These are phyloP conservation scores for Cystofilobasidium capitatum DNA, from an alignment of 768 basidiomycete genomes.

Conservation along the genomic window DNA sequence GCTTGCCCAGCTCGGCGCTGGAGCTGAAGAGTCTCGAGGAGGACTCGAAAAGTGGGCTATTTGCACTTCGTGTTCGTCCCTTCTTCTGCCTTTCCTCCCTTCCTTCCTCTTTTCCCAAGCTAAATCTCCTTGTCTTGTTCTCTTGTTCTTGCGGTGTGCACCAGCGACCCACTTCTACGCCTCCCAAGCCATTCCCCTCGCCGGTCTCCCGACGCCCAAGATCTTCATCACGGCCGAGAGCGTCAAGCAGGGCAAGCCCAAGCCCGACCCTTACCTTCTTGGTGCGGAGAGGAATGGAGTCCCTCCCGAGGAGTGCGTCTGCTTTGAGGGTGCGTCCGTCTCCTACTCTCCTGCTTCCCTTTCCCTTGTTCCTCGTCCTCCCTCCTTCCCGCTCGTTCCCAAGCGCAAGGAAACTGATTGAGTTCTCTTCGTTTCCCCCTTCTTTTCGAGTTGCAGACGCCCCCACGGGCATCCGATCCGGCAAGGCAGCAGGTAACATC, in stretches of 20 bases:
- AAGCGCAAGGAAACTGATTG: neutral
- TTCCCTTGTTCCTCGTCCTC: neutral
- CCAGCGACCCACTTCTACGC: slow-evolving; percentile 70
- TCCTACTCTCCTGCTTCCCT: neutral
- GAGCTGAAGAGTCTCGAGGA: slow-evolving; percentile 18
- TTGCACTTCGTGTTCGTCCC: slow-evolving; percentile 25
- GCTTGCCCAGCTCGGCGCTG: slow-evolving; percentile 16
- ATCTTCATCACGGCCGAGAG: slow-evolving; percentile 69
- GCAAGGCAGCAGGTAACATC: slow-evolving; percentile 61
- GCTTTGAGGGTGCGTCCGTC: slow-evolving; percentile 28
- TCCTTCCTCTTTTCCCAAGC: neutral
- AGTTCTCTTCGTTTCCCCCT: slow-evolving; percentile 38
- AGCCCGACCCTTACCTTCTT: slow-evolving; percentile 74
- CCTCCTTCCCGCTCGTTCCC: neutral
- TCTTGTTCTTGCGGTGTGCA: neutral
- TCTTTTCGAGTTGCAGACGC: slow-evolving; percentile 86
- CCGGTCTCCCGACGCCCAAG: slow-evolving; percentile 50
- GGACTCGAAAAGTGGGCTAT: slow-evolving; percentile 25
- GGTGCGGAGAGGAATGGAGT: slow-evolving; percentile 58
- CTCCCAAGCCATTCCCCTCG: slow-evolving; percentile 54
- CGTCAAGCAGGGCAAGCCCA: slow-evolving; percentile 68
- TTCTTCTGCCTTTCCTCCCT: neutral
- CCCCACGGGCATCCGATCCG: slow-evolving; percentile 66
- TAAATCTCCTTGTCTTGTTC: neutral
- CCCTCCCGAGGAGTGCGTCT: slow-evolving; percentile 50